Conservation (phyloP, 2,329 filamentous ascomycete genomes). For the Scedosporium minutisporum region DNA sequence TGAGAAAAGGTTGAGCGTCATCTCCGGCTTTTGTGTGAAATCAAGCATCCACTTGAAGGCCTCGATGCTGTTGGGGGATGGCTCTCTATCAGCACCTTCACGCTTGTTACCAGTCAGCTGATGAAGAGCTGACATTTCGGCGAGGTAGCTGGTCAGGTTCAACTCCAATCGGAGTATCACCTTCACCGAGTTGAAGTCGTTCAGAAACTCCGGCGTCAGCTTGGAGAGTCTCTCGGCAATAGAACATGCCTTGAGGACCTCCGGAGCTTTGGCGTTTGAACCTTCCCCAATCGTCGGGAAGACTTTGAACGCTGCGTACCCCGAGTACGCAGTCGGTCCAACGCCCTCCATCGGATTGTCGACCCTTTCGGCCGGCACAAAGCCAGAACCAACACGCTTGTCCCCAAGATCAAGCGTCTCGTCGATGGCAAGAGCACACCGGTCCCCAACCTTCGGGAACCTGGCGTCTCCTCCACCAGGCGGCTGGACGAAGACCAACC, state of each 20-base stretch:
- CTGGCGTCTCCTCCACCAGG: neutral
- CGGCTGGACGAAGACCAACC: constrained; percentile 8
- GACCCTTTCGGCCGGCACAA: constrained; percentile 1
- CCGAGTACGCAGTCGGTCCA: neutral
- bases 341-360: constrained; percentile 9
- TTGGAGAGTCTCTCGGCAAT: neutral
- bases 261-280: neutral
- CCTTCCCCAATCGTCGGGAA: neutral
- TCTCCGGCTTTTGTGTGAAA: constrained; percentile 16
- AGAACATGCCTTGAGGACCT: neutral
- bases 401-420: neutral
- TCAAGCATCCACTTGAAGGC: constrained; percentile 24
- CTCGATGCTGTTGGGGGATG: neutral
- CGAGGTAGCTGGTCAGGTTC: constrained; percentile 6
- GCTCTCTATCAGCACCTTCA: neutral
- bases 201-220: neutral
- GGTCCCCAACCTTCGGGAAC: constrained; percentile 8
- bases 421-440: neutral
- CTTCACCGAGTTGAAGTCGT: neutral
- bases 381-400: neutral
- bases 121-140: constrained; percentile 9
- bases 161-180: constrained; percentile 3
- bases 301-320: constrained; percentile 7
- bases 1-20: constrained; percentile 14
- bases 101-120: neutral